phyloP scores from a whole-genome alignment of 208 protist species.

The Tritrichomonas musculus region DNA sequence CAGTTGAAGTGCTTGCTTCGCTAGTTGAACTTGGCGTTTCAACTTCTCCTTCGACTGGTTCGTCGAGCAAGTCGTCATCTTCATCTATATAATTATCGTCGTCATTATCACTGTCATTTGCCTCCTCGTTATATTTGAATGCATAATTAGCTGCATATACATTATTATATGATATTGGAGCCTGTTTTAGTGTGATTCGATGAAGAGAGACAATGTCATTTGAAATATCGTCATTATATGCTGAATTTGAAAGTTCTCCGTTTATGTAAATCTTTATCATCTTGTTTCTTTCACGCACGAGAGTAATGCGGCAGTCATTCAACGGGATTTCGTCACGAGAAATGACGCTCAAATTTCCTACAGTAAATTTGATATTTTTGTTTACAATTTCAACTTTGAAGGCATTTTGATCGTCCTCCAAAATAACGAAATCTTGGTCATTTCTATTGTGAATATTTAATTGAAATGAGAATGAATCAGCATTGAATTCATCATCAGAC shows the following conservation, averaged over 20 bases:
- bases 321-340: neutral
- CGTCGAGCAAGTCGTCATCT: no score
- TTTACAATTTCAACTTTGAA: neutral
- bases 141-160: no score
- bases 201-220: no score
- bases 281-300: neutral
- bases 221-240: neutral
- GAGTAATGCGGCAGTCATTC: neutral
- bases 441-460: neutral
- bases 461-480: neutral
- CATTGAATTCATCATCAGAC: neutral
- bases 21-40: no score
- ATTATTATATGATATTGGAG: no score
- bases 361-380: neutral
- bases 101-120: no score
- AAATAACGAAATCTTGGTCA: neutral
- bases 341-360: neutral
- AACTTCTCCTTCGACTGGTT: no score
- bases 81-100: no score
- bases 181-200: no score
- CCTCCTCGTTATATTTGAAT: no score
- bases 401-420: neutral
- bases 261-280: slow-evolving; percentile 24
- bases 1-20: no score
- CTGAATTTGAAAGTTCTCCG: neutral